phyloP scores from a whole-genome alignment of 2,329 filamentous ascomycete species.

The Verticillium longisporum region DNA sequence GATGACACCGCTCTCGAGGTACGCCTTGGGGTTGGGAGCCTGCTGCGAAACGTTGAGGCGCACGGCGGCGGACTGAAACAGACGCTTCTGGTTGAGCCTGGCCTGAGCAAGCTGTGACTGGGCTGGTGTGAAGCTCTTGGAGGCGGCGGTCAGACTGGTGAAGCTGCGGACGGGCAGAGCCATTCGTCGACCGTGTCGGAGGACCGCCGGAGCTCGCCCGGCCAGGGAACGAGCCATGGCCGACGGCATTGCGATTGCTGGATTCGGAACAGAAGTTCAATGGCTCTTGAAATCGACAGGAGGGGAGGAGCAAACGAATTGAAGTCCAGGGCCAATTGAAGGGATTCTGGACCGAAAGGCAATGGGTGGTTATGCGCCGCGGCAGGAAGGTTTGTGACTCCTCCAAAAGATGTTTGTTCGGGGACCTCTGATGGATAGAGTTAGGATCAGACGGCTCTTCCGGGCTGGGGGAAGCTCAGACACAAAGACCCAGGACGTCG shows the following conservation, averaged over 20 bases:
- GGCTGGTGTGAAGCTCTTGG: slow-evolving; percentile 23
- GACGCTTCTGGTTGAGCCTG: slow-evolving; percentile 34
- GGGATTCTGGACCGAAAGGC: slow-evolving; percentile 4
- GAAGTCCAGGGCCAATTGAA: slow-evolving; percentile 12
- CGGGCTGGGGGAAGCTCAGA: neutral
- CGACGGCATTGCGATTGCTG: slow-evolving; percentile 26
- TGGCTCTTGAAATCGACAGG: slow-evolving; percentile 2
- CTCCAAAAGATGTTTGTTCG: neutral
- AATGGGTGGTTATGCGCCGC: slow-evolving; percentile 6
- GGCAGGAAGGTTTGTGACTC: slow-evolving; percentile 10
- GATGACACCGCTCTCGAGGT: slow-evolving; percentile 81
- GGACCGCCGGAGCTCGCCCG: slow-evolving; percentile 50
- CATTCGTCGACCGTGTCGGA: slow-evolving; percentile 47
- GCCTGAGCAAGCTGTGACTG: slow-evolving; percentile 23
- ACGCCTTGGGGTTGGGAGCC: slow-evolving; percentile 77
- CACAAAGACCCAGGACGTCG: neutral
- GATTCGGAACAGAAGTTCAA: slow-evolving; percentile 5
- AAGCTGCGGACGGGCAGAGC: slow-evolving; percentile 37
- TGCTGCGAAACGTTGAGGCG: slow-evolving; percentile 44
- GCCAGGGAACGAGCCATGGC: slow-evolving; percentile 37
- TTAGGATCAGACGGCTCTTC: neutral
- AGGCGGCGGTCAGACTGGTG: slow-evolving; percentile 24
- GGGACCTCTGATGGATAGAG: neutral
- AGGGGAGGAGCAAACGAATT: slow-evolving; percentile 5
- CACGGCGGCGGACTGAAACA: slow-evolving; percentile 38